Evolutionary conservation across 2,329 filamentous ascomycete species (phyloP), one percentile per base, ranked within the genome.

Genomic region (Curvularia eragrostidis): DNA sequence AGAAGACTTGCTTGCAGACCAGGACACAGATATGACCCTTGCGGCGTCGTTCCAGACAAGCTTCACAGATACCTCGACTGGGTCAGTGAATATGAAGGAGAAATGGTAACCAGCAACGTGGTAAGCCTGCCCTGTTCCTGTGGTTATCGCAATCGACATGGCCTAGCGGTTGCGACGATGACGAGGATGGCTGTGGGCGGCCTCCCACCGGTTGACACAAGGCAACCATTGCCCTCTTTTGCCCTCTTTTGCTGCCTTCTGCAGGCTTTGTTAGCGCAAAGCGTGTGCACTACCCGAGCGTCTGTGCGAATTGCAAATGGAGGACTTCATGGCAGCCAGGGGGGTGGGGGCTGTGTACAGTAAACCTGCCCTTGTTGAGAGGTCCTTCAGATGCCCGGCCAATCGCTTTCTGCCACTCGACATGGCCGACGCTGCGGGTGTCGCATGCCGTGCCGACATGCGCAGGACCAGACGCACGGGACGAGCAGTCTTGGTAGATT

Each of bases 131-230:
- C 23, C 12, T 7, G 44, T 32, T 30, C 13, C 38, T 26, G 23
- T 44, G 23, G 38, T 42, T 34, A 57, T 57, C 32, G 54, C 54
- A 48, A 38, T 28, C 34, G 19, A 15, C 19, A 44, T 15, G 43
- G 41, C 26, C 43, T 24, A 28, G 43, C 28, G 43, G 41, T 48
- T 48, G 24, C 42, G 41, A 26, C 23, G 41, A 46, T 46, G 43
- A 46, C 54, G 38, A 46, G 19, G 55, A 39, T 15, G 46, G 42
- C 23, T 57, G 32, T 54, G 56, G 56, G 56, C 56, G 56, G 56
- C 56, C 56, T 58, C 55, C 46, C 44, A 46, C 26, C 43, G 51
- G 26, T 41, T 49, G 30, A 28, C 43, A 50, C 28, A 50, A 55
- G 56, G 56, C 56, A 54, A 55, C 38, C 44, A 21, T 49, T 46